These are phyloP conservation scores for Mycena epipterygia DNA, from an alignment of 768 basidiomycete species.

Conservation along the genomic window DNA sequence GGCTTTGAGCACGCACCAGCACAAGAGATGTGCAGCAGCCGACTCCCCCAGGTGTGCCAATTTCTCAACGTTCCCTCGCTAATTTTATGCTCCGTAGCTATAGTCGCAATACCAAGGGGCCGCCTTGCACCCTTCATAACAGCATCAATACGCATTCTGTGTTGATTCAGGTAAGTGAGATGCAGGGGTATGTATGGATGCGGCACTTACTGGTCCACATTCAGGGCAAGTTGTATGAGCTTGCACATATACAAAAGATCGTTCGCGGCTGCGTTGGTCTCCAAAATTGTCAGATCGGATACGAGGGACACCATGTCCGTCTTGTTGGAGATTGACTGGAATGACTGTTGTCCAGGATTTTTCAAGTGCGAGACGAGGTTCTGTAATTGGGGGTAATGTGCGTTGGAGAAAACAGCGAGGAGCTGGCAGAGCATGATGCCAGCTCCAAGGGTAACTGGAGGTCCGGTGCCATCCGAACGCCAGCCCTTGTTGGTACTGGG, in stretches of 20 bases:
- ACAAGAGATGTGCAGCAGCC: neutral
- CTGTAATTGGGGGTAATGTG: neutral
- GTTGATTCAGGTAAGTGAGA: no score
- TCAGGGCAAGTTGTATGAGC: neutral
- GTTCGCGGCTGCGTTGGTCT: neutral
- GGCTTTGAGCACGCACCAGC: neutral
- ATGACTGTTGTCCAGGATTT: neutral
- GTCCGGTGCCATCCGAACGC: neutral
- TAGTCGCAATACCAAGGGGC: neutral
- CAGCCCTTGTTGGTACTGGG: neutral
- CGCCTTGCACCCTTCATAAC: neutral
- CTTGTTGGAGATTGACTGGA: neutral
- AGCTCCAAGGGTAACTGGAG: neutral
- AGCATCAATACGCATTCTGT: neutral
- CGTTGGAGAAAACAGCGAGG: neutral
- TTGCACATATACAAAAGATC: slow-evolving; percentile 15
- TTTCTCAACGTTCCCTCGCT: neutral
- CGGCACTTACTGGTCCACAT: slow-evolving; percentile 3
- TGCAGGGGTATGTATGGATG: neutral
- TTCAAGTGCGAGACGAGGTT: neutral
- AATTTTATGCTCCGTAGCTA: neutral
- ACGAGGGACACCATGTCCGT: neutral
- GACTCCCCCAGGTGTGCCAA: neutral
- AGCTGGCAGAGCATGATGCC: neutral
- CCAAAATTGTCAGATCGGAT: neutral